Evolutionary conservation across 2,329 filamentous ascomycete genomes (phyloP), one percentile per base, ranked within the genome.

Genomic region (Uncinocarpus reesii): DNA sequence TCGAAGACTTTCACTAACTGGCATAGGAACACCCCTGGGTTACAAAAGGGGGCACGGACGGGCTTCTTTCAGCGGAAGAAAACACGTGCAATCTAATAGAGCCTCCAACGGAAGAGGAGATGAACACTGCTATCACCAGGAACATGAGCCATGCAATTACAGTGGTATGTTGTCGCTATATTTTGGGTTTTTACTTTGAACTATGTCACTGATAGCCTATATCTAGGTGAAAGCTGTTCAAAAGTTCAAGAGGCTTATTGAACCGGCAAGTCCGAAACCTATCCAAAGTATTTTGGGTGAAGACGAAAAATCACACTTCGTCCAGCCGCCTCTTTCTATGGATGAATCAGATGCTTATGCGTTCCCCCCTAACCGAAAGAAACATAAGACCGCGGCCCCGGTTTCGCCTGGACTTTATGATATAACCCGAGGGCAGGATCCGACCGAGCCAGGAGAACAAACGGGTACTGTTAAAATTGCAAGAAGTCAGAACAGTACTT

Each of bases 11-110:
- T 37, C 21, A 42, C 54, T 59, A 40, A 56, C 23, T 42, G 3
- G 7, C 23, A 20, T 52, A 95, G 90, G 78, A 83, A 58, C 92
- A 98, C 62, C 79, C 87, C 0, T 98, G 92, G 92, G 87, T 98
- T 11, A 96, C 90, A 4, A 84, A 80, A 59, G 68, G 77, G 48
- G 89, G 87, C 11, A 76, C 71, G 6, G 90, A 96, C 64, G 79
- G 79, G 52, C 71, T 98, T 11, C 73, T 96, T 10, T 79, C 86
- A 6, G 76, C 79, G 37, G 84, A 88, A 54, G 89, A 95, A 60
- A 98, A 98, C 57, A 93, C 86, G 36, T 78, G 83, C 8, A 76
- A 88, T 54, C 71, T 87, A 13, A 74, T 96, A 26, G 86, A 88
- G 52, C 78, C 81, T 4, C 90, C 90, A 0, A 96, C 90, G 49